A percentile compares a stretch with the other conserved stretches of the same genome.
These are phyloP conservation scores for Wallacemonas sp. DNA, from an alignment of 208 protist genomes.

Conservation along the genomic window DNA sequence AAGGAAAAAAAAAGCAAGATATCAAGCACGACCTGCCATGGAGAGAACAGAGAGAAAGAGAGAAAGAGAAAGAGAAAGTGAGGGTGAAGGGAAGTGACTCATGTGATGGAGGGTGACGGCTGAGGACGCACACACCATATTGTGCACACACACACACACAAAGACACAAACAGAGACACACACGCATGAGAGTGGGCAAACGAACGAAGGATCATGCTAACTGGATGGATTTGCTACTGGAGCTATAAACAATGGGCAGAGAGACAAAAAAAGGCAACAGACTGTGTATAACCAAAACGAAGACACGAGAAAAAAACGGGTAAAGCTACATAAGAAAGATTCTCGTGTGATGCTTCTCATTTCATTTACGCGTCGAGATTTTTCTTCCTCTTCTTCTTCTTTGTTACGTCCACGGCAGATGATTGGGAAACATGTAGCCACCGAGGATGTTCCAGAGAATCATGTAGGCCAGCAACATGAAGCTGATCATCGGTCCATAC, in stretches of 20 bases:
- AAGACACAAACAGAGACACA: slow-evolving; percentile 10
- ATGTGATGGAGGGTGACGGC: too few species aligned
- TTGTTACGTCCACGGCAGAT: slow-evolving; percentile 73
- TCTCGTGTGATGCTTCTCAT: neutral
- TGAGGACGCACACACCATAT: too few species aligned
- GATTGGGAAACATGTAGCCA: slow-evolving; percentile 67
- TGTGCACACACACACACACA: too few species aligned
- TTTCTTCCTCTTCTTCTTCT: neutral
- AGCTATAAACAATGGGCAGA: too few species aligned
- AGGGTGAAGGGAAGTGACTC: neutral
- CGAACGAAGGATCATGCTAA: too few species aligned
- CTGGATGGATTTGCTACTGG: too few species aligned
- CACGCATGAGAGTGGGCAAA: too few species aligned
- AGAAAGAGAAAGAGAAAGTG: slow-evolving; percentile 4
- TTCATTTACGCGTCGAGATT: neutral
- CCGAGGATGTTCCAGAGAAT: slow-evolving; percentile 57
- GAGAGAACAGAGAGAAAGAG: neutral
- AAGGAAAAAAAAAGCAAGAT: neutral
- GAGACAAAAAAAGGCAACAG: too few species aligned
- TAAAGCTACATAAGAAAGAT: too few species aligned
- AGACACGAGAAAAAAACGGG: too few species aligned
- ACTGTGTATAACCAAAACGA: too few species aligned
- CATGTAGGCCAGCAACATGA: slow-evolving; percentile 48
- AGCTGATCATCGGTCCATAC: slow-evolving; percentile 19
- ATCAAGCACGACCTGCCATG: neutral